These are phyloP conservation scores for Cryphonectria parasitica DNA, from an alignment of 2,329 filamentous ascomycete genomes.

Conservation along the genomic window DNA sequence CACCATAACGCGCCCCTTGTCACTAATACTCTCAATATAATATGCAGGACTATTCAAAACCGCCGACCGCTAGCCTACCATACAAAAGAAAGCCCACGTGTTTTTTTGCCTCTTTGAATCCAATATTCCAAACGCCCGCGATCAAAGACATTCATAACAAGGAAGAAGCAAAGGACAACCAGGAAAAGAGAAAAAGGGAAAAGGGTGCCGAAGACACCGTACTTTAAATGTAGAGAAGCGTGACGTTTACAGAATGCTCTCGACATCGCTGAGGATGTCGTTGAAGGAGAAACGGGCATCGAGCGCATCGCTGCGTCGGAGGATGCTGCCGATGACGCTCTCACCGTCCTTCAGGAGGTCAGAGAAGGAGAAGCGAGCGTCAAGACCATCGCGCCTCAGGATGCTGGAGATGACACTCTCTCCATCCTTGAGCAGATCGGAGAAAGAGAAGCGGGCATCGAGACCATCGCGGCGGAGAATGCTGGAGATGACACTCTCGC, in stretches of 20 bases:
- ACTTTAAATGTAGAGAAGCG: background rate
- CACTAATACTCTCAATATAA: background rate
- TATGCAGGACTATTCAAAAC: background rate
- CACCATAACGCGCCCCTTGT: background rate
- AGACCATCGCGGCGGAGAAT: slow-evolving; percentile 5
- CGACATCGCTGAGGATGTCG: slow-evolving; percentile 9
- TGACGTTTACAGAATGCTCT: background rate
- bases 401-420: slow-evolving; percentile 1
- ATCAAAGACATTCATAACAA: background rate
- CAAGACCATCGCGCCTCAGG: slow-evolving; percentile 1
- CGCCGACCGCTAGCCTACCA: background rate
- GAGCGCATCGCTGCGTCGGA: background rate
- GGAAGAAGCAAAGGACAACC: background rate
- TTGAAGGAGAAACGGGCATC: slow-evolving; percentile 4
- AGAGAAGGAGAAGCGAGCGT: slow-evolving; percentile 9
- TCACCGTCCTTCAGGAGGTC: slow-evolving; percentile 7
- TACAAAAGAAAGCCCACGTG: background rate
- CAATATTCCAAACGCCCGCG: background rate
- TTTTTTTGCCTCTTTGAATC: background rate
- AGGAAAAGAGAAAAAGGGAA: background rate
- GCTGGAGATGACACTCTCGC: slow-evolving; percentile 1
- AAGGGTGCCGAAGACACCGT: background rate
- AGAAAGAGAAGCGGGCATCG: slow-evolving; percentile 4
- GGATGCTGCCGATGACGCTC: slow-evolving; percentile 1
- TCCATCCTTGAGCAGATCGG: slow-evolving; percentile 4